Percentiles rank a stretch among this genome's conserved stretches.
These are phyloP conservation scores for Daedaleopsis sinensis DNA, from an alignment of 768 basidiomycete genomes.

Conservation along the genomic window DNA sequence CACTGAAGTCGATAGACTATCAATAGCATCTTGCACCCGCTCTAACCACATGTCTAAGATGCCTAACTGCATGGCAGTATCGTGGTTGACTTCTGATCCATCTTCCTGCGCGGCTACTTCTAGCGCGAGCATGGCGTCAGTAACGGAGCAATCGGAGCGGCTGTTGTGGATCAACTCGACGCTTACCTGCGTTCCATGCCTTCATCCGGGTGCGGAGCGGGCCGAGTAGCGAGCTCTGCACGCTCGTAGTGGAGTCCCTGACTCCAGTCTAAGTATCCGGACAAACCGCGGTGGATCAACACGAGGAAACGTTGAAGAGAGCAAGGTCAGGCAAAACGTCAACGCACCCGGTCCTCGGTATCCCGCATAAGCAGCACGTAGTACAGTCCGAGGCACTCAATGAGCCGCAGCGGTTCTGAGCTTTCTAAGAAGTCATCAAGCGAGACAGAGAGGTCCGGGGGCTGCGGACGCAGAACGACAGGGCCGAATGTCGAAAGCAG, in stretches of 20 bases:
- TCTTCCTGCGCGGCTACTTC: not conserved
- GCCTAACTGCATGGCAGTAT: constrained; percentile 13
- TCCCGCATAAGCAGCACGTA: constrained; percentile 68
- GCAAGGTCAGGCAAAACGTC: not conserved
- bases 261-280: constrained; percentile 35
- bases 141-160: not conserved
- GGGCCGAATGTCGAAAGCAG: constrained; percentile 63
- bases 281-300: not conserved
- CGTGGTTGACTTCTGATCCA: constrained; percentile 1
- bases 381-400: constrained; percentile 69
- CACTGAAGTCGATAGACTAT: not conserved
- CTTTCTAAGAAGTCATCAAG: constrained; percentile 52
- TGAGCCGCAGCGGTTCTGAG: constrained; percentile 61
- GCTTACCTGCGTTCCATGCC: constrained; percentile 22
- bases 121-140: not conserved
- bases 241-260: constrained; percentile 18
- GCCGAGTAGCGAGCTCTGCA: constrained; percentile 20
- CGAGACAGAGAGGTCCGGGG: constrained; percentile 48
- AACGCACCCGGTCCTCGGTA: constrained; percentile 52
- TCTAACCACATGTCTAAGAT: constrained; percentile 27
- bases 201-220: constrained; percentile 20
- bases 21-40: constrained; percentile 13
- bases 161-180: not conserved
- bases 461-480: constrained; percentile 58
- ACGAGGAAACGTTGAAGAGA: not conserved